phyloP scores from a whole-genome alignment of 1,284 basidiomycete genomes.

The Sanghuangporus weigelae region DNA sequence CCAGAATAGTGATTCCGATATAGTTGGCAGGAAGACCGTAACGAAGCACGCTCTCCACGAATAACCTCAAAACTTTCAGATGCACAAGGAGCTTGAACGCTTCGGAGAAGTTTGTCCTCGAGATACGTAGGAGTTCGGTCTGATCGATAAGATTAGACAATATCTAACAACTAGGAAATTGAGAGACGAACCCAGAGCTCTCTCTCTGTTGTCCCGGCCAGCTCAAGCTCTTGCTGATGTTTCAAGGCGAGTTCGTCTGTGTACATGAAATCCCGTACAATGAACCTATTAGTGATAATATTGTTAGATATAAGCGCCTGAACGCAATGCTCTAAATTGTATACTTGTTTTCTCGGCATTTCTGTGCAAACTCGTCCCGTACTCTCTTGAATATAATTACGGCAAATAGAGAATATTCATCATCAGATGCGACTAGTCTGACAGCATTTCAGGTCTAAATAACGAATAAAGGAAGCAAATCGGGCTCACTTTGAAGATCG shows the following conservation, averaged over 20 bases:
- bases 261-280: conserved; percentile 91
- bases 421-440: conserved; percentile 73
- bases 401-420: conserved; percentile 84
- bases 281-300: conserved; percentile 51
- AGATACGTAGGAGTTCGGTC: conserved; percentile 92
- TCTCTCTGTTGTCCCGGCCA: conserved; percentile 85
- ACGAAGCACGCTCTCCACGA: conserved; percentile 92
- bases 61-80: conserved; percentile 87
- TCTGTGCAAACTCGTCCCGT: conserved; percentile 91
- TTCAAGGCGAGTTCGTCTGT: conserved; percentile 83
- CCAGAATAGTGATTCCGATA: conserved; percentile 78
- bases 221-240: conserved; percentile 78
- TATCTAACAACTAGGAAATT: not conserved
- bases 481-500: conserved; percentile 76
- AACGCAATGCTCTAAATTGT: not conserved
- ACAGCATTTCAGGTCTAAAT: conserved; percentile 9
- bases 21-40: conserved; percentile 96
- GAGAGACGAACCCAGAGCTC: conserved; percentile 81
- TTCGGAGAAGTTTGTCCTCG: conserved; percentile 96
- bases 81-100: conserved; percentile 94
- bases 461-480: conserved; percentile 14
- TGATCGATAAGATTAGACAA: conserved; percentile 28
- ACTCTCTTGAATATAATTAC: conserved; percentile 91
- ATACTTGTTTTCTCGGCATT: conserved; percentile 93
- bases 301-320: not conserved